phyloP scores from a whole-genome alignment of 805 yeast genomes.

The Hanseniaspora valbyensis region DNA sequence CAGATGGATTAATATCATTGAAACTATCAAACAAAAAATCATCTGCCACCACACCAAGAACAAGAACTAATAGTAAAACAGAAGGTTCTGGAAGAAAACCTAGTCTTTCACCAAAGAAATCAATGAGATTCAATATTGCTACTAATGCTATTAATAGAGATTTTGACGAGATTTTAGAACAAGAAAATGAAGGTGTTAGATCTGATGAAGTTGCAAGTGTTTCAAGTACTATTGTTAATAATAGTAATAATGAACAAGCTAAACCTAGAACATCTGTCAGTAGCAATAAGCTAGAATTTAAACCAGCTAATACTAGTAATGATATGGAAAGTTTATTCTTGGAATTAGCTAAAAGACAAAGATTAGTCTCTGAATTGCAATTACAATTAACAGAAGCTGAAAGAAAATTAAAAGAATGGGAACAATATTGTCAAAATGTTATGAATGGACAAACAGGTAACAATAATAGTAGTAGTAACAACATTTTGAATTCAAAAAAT shows the following conservation, averaged over 20 bases:
- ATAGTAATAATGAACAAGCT: too few relatives aligned
- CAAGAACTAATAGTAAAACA: conserved; percentile 10
- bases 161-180: neutral
- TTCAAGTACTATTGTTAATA: neutral
- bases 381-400: conserved; percentile 9
- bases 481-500: neutral
- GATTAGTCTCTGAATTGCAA: conserved; percentile 12
- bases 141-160: neutral
- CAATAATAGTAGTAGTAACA: neutral
- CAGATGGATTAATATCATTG: conserved; percentile 11
- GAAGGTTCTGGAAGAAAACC: conserved; percentile 7
- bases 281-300: neutral
- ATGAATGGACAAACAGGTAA: neutral
- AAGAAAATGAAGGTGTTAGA: neutral
- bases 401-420: conserved; percentile 15
- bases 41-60: neutral
- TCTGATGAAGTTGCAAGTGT: neutral
- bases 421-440: conserved; percentile 1
- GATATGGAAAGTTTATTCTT: conserved; percentile 13
- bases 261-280: too few relatives aligned
- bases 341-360: conserved; percentile 14
- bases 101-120: conserved; percentile 11
- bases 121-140: conserved; percentile 9
- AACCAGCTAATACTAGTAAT: neutral
- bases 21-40: conserved; percentile 10